A percentile compares a stretch with the other conserved stretches of the same genome.
These are phyloP conservation scores for Lactarius sanguifluus DNA, from an alignment of 768 basidiomycete species.

Conservation along the genomic window DNA sequence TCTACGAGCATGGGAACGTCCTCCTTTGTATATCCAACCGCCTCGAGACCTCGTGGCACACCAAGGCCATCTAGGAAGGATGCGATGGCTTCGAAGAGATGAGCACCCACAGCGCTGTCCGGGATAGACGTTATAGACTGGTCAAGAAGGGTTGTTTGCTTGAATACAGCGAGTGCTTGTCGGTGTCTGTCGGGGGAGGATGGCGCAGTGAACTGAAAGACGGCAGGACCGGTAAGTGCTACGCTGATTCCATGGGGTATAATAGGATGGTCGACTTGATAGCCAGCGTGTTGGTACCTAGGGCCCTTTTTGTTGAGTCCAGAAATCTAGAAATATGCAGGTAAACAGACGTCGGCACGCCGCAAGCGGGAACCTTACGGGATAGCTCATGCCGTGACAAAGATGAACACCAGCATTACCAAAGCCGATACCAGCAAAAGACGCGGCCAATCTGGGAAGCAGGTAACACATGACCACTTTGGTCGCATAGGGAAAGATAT, in stretches of 20 bases:
- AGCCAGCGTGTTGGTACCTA: conserved; percentile 89
- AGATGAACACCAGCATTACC: conserved; percentile 92
- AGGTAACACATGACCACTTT: not conserved
- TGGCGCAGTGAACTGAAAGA: conserved; percentile 95
- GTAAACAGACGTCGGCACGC: not conserved
- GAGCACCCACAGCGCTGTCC: conserved; percentile 73
- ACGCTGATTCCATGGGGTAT: conserved; percentile 94
- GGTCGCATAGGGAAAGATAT: not conserved
- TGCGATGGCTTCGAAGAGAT: conserved; percentile 84
- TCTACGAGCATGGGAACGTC: conserved; percentile 80
- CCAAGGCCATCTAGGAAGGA: conserved; percentile 82
- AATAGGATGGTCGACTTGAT: conserved; percentile 80
- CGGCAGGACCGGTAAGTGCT: conserved; percentile 88
- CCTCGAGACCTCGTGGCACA: conserved; percentile 83
- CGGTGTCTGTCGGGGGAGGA: conserved; percentile 91
- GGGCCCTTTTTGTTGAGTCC: conserved; percentile 94
- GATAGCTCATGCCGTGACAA: conserved; percentile 88
- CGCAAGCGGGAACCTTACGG: conserved; percentile 45
- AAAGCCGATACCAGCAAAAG: conserved; percentile 94
- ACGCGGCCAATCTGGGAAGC: conserved; percentile 70
- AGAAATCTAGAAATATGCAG: conserved; percentile 60
- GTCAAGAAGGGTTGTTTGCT: conserved; percentile 59
- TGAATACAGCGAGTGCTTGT: conserved; percentile 84
- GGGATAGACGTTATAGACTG: conserved; percentile 71
- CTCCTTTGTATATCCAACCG: conserved; percentile 67